Evolutionary conservation across 768 basidiomycete genomes (phyloP), one percentile per base, ranked within the genome.

Genomic region (Rhodotorula taiwanensis): DNA sequence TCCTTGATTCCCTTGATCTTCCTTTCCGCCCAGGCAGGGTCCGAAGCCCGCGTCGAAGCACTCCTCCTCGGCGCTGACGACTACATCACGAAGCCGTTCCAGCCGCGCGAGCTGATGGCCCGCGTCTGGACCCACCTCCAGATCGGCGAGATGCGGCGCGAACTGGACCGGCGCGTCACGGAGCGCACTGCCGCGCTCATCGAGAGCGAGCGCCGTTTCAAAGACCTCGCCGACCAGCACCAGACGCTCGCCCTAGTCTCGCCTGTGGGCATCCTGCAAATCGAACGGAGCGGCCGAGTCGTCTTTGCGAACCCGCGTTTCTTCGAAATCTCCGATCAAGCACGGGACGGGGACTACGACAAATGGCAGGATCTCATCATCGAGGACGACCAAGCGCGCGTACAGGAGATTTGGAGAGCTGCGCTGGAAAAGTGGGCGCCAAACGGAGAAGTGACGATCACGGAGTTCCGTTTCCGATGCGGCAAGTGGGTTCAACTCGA

Each of bases 81-180:
- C 55, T 66, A 66, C 58, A 50, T 66, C 33, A 43, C 45, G n/a
- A 66, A 66, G 52, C 69, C 69, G 20, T 70, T 70, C 60, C 63
- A 61, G 27, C 48, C 57, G 4, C 52, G 58, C 3, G 69, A 70
- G 30, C 61, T 70, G 7, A 15, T 70, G 23, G 69, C 64, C 0
- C 43, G 67, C 9, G 67, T 58, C 33, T 34, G 41, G 21, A 44
- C 47, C 20, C 69, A 70, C 41, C 44, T 70, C 1, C 68, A 70
- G 48, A 56, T 70, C 23, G 60, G 60, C 1, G 42, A 48, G 27
- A 66, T 70, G 64, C 56, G 69, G 18, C 39, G 25, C 20, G 64
- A 66, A 30, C 58, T 70, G 23, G 67, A 69, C 28, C 52, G 55
- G 11, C 31, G 58, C 45, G 68, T 70, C 16, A 33, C 44, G 5